Evolutionary conservation across 345 rosid species (phyloP).

Genomic region (Eucalyptus rudis): DNA sequence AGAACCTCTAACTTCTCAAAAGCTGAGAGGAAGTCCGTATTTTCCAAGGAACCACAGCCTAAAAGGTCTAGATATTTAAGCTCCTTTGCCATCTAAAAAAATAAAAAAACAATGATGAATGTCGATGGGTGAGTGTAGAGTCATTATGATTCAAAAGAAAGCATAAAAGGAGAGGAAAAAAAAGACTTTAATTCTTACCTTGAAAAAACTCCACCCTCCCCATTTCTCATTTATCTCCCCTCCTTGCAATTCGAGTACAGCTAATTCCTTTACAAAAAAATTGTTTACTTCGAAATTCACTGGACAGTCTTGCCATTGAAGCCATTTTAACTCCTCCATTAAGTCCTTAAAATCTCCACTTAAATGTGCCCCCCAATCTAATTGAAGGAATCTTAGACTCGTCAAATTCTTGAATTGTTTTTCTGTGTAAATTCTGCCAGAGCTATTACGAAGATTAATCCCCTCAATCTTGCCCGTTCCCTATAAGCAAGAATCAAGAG

Average conservation of each 20-base stretch:
- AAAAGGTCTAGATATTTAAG: not conserved
- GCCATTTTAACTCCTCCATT: no score
- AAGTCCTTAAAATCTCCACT: no score
- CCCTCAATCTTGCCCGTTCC: no score
- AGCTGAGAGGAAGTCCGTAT: not conserved
- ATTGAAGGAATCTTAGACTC: no score
- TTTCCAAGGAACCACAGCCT: fast-evolving
- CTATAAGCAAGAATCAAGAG: no score
- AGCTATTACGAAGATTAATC: no score
- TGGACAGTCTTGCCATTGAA: fast-evolving
- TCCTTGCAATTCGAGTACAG: fast-evolving
- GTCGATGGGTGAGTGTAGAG: not conserved
- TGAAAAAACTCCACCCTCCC: no score
- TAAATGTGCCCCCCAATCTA: fast-evolving
- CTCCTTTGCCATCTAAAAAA: not conserved
- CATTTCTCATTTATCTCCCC: no score
- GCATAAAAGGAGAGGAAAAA: fast-evolving
- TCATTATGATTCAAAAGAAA: not conserved
- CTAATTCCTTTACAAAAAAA: fast-evolving
- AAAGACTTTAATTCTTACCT: not conserved
- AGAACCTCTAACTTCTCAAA: not conserved
- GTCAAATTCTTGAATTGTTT: no score
- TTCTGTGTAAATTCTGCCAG: no score
- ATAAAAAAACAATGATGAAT: not conserved
- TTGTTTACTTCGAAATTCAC: fast-evolving